A percentile compares a stretch with the other conserved stretches of the same genome.
Evolutionary conservation across 805 yeast genomes (phyloP).

Genomic region (Kuraishia floccosa): DNA sequence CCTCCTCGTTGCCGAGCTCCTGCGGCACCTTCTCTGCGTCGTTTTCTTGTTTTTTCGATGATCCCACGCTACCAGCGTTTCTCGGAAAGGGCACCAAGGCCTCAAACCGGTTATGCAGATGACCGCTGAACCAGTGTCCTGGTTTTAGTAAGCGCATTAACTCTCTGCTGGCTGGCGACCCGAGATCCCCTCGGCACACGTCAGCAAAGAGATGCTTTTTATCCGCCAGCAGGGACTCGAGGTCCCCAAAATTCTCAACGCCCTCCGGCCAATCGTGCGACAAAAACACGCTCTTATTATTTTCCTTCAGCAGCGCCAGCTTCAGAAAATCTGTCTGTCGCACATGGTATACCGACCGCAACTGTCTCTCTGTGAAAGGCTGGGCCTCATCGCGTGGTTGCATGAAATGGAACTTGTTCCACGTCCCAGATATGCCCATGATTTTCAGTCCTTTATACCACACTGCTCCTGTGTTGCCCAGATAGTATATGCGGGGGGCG

Average conservation of each 20-base stretch:
- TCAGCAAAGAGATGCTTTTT: conserved; percentile 68
- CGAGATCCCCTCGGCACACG: conserved; percentile 46
- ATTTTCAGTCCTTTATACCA: conserved; percentile 70
- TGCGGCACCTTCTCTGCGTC: conserved; percentile 5
- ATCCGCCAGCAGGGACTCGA: conserved; percentile 28
- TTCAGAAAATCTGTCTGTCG: conserved; percentile 54
- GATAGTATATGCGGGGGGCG: conserved; percentile 74
- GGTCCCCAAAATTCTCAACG: conserved; percentile 54
- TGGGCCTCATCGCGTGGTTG: conserved; percentile 26
- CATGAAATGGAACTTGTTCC: conserved; percentile 37
- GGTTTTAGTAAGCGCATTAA: conserved; percentile 51
- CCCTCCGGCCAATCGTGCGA: conserved; percentile 96
- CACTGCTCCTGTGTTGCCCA: conserved; percentile 70
- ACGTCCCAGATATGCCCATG: conserved; percentile 82
- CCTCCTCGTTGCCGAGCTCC: not conserved
- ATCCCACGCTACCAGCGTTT: too few species aligned
- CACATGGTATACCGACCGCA: conserved; percentile 63
- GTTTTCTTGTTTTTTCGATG: conserved; percentile 8
- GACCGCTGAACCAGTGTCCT: conserved; percentile 77
- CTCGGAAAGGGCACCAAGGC: conserved; percentile 45
- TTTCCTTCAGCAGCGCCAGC: conserved; percentile 25
- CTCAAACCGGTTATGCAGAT: conserved; percentile 64
- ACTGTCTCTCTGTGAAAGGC: conserved; percentile 34
- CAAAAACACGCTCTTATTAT: conserved; percentile 29
- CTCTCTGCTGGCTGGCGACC: conserved; percentile 56